Conservation (phyloP, 768 basidiomycete genomes). For the Daedaleopsis nitida region DNA sequence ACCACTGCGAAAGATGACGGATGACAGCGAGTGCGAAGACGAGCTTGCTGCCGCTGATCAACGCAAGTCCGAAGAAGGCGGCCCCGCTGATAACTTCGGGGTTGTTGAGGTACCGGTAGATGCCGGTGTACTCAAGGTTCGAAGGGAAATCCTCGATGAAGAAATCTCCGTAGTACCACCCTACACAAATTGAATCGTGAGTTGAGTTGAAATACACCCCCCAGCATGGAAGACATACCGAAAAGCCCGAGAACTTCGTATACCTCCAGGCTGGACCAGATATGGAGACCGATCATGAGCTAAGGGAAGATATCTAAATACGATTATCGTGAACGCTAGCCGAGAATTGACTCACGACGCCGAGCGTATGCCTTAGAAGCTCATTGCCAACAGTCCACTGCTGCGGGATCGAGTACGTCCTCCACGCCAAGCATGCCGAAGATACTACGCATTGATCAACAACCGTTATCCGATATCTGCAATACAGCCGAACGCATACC, state of each 20-base stretch:
- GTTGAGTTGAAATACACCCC: background rate
- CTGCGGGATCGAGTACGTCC: slow-evolving; percentile 79
- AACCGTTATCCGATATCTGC: background rate
- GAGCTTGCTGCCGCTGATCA: slow-evolving; percentile 92
- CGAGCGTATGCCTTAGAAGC: slow-evolving; percentile 85
- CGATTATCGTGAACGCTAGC: slow-evolving; percentile 2
- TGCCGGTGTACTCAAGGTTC: slow-evolving; percentile 92
- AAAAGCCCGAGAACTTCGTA: slow-evolving; percentile 94
- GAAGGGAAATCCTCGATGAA: slow-evolving; percentile 93
- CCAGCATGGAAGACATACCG: slow-evolving; percentile 47
- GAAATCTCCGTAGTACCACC: slow-evolving; percentile 99
- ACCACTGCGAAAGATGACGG: slow-evolving; percentile 88
- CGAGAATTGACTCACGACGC: slow-evolving; percentile 58
- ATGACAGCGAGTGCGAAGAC: slow-evolving; percentile 84
- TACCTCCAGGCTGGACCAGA: slow-evolving; percentile 89
- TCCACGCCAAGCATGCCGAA: slow-evolving; percentile 84
- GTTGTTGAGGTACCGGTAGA: slow-evolving; percentile 96
- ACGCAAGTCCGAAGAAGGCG: slow-evolving; percentile 89
- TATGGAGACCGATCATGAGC: slow-evolving; percentile 75
- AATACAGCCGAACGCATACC: slow-evolving; percentile 44
- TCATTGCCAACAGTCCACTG: slow-evolving; percentile 90
- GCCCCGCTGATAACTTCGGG: slow-evolving; percentile 96
- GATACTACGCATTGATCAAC: slow-evolving; percentile 56
- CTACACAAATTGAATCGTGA: slow-evolving; percentile 36
- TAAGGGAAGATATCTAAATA: background rate